These are phyloP conservation scores for Pleodorina starrii DNA, from an alignment of 139 green algal species.

Conservation along the genomic window DNA sequence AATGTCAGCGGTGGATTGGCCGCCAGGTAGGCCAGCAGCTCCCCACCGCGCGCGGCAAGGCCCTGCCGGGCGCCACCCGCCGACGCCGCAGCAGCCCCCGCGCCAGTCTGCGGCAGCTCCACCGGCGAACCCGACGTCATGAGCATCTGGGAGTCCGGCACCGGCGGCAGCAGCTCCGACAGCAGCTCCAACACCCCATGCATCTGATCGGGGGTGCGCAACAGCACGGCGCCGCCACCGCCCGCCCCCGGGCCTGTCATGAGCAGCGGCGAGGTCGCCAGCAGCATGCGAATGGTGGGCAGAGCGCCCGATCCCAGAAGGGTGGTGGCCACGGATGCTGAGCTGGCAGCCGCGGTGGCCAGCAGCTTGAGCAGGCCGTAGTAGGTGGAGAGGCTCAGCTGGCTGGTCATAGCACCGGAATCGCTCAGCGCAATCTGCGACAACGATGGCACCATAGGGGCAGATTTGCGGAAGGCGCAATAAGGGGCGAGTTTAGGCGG, in stretches of 20 bases:
- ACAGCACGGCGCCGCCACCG: conserved; percentile 55
- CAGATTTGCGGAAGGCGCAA: no score
- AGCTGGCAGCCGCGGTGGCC: conserved; percentile 73
- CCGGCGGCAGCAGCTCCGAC: conserved; percentile 82
- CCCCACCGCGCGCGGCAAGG: not conserved
- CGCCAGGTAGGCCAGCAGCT: conserved; percentile 63
- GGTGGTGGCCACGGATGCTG: conserved; percentile 71
- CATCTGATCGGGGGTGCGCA: conserved; percentile 88
- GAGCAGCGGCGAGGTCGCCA: conserved; percentile 72
- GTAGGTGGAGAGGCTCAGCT: conserved; percentile 85
- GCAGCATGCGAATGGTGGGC: conserved; percentile 34
- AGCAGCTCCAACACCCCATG: conserved; percentile 85
- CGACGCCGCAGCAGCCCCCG: conserved; percentile 12
- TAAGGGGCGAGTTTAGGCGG: no score
- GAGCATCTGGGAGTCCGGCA: conserved; percentile 74
- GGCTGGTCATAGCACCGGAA: conserved; percentile 72
- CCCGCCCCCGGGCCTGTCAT: conserved; percentile 33
- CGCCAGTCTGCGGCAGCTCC: conserved; percentile 27
- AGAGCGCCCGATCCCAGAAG: conserved; percentile 68
- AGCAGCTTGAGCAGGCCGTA: conserved; percentile 89
- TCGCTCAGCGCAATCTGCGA: conserved; percentile 61
- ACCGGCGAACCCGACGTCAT: conserved; percentile 51
- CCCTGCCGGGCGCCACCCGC: not conserved
- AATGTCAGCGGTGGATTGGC: conserved; percentile 73
- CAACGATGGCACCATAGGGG: not conserved